phyloP scores from a whole-genome alignment of 495 filamentous ascomycete species.

The Thozetella sp. region DNA sequence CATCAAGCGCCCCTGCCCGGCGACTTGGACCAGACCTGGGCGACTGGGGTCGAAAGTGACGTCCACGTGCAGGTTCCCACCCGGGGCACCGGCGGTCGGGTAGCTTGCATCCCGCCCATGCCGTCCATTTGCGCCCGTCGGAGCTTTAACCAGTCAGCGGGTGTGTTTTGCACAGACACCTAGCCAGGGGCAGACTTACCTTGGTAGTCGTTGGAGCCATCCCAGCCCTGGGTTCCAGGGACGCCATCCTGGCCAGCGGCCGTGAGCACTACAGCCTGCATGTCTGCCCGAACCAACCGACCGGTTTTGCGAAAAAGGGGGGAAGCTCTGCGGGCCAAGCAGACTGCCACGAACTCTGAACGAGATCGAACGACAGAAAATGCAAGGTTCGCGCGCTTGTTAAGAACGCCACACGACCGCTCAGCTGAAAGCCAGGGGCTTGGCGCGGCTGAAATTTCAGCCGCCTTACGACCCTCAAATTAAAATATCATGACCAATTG shows the following conservation, averaged over 20 bases:
- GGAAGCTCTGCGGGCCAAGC: too few relatives aligned
- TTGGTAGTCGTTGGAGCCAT: neutral
- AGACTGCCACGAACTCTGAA: too few relatives aligned
- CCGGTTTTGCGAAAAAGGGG: too few relatives aligned
- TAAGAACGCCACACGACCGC: neutral
- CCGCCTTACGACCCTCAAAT: neutral
- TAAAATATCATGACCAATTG: neutral
- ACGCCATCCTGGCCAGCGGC: slow-evolving; percentile 7
- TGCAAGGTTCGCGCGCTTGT: neutral
- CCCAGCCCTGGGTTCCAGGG: slow-evolving; percentile 10
- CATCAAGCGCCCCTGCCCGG: neutral
- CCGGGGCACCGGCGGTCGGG: slow-evolving; percentile 3
- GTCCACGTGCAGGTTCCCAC: slow-evolving; percentile 7
- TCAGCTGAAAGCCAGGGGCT: neutral
- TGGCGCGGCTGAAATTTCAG: neutral
- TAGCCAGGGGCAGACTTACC: neutral
- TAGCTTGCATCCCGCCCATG: slow-evolving; percentile 7
- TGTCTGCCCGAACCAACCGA: neutral
- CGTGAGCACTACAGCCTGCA: slow-evolving; percentile 5
- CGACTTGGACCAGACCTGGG: slow-evolving; percentile 11
- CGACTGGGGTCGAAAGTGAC: slow-evolving; percentile 7
- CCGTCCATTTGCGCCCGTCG: slow-evolving; percentile 4
- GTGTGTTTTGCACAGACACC: neutral
- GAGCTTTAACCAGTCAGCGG: slow-evolving; percentile 2
- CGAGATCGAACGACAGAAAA: neutral